Percentiles rank a stretch among this genome's conserved stretches.
phyloP scores from a whole-genome alignment of 2,329 filamentous ascomycete species.

The Akanthomyces uredinophilus region DNA sequence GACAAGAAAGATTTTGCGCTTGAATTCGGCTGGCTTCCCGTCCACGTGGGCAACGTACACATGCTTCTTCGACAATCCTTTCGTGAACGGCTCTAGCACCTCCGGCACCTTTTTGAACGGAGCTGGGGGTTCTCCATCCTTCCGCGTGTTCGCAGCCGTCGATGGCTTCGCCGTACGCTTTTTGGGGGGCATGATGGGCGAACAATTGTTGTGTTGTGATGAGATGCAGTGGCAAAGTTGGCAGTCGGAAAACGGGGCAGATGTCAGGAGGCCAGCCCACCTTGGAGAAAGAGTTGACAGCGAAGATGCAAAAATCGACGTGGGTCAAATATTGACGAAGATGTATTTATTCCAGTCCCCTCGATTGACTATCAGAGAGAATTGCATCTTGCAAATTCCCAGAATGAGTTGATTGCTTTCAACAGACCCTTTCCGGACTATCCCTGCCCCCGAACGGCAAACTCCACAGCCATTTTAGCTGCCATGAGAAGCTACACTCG shows the following conservation, averaged over 20 bases:
- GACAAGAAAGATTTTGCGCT: slow-evolving; percentile 76
- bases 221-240: slow-evolving; percentile 4
- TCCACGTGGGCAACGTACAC: slow-evolving; percentile 87
- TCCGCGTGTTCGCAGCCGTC: slow-evolving; percentile 18
- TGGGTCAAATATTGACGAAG: not conserved
- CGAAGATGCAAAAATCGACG: not conserved
- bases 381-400: not conserved
- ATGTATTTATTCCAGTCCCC: not conserved
- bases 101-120: slow-evolving; percentile 66
- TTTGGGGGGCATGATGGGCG: slow-evolving; percentile 21
- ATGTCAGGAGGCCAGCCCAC: not conserved
- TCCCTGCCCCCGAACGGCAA: slow-evolving; percentile 11
- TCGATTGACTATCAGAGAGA: not conserved
- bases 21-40: slow-evolving; percentile 61
- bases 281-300: not conserved
- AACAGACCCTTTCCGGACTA: slow-evolving; percentile 8
- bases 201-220: not conserved
- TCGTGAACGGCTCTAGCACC: slow-evolving; percentile 60
- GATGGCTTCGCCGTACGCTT: slow-evolving; percentile 30
- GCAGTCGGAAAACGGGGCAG: not conserved
- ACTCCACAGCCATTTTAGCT: slow-evolving; percentile 5
- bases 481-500: not conserved
- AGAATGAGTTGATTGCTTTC: not conserved
- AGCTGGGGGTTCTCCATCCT: slow-evolving; percentile 40
- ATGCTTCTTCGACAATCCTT: slow-evolving; percentile 59